phyloP scores from a whole-genome alignment of 306 rosid species.

The Pyrus betulifolia region DNA sequence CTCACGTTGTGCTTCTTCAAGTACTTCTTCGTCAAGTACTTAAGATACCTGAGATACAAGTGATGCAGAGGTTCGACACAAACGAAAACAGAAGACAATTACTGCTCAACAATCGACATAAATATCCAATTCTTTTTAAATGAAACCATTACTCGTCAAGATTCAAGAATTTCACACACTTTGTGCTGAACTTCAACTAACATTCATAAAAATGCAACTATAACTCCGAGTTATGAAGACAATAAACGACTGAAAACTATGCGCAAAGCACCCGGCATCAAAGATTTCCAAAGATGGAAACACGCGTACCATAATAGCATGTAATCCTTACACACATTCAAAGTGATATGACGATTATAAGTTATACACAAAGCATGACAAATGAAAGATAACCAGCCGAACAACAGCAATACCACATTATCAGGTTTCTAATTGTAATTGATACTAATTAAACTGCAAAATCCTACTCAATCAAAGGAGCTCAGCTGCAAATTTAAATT shows the following conservation, averaged over 20 bases:
- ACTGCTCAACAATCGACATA: no score
- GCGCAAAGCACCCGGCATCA: neutral
- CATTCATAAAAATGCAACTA: neutral
- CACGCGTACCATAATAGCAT: no score
- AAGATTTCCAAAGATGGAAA: neutral
- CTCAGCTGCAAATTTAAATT: neutral
- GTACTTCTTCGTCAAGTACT: constrained; percentile 86
- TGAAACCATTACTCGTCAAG: neutral
- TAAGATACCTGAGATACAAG: constrained; percentile 49
- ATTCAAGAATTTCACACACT: neutral
- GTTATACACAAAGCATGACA: neutral
- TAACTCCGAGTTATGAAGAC: no score
- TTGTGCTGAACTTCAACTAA: neutral
- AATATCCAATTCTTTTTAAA: neutral
- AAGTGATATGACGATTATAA: no score
- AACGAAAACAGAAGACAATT: neutral
- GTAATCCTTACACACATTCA: no score
- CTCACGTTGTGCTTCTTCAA: constrained; percentile 91
- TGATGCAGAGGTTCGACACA: neutral
- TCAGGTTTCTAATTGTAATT: neutral
- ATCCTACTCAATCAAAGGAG: no score
- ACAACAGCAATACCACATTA: neutral
- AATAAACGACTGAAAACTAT: neutral
- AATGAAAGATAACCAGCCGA: neutral
- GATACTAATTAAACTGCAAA: neutral